phyloP scores from a whole-genome alignment of 306 rosid species.

The Prinsepia uniflora region DNA sequence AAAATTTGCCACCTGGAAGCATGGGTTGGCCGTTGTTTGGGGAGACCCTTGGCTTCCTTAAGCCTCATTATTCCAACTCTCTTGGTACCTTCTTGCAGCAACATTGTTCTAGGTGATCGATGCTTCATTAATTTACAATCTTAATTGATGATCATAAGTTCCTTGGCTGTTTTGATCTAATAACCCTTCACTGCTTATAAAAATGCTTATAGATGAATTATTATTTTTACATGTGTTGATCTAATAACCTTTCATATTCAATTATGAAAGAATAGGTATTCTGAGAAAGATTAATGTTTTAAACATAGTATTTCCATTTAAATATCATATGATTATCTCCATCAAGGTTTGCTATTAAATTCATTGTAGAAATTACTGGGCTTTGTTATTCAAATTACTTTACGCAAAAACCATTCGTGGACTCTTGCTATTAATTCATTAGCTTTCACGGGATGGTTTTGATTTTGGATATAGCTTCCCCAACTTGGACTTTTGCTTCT shows the following conservation, averaged over 20 bases:
- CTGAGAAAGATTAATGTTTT: background rate
- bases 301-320: background rate
- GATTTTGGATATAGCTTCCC: background rate
- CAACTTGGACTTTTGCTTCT: conserved; percentile 7
- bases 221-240: no score
- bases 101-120: conserved; percentile 51
- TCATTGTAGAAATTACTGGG: background rate
- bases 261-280: background rate
- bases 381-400: conserved; percentile 6
- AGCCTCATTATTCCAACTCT: conserved; percentile 61
- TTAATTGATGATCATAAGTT: no score
- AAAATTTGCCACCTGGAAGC: conserved; percentile 52
- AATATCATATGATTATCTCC: background rate
- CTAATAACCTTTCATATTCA: background rate
- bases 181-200: no score
- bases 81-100: conserved; percentile 55
- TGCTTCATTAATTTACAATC: background rate
- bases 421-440: conserved; percentile 1
- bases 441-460: conserved; percentile 48
- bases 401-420: conserved; percentile 19
- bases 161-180: no score
- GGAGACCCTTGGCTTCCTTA: conserved; percentile 61
- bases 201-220: background rate
- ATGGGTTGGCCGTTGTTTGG: conserved; percentile 74
- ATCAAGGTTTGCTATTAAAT: background rate